A percentile compares a stretch with the other conserved stretches of the same genome.
Conservation (phyloP, 257 asterid genomes). For the Petrea volubilis region DNA sequence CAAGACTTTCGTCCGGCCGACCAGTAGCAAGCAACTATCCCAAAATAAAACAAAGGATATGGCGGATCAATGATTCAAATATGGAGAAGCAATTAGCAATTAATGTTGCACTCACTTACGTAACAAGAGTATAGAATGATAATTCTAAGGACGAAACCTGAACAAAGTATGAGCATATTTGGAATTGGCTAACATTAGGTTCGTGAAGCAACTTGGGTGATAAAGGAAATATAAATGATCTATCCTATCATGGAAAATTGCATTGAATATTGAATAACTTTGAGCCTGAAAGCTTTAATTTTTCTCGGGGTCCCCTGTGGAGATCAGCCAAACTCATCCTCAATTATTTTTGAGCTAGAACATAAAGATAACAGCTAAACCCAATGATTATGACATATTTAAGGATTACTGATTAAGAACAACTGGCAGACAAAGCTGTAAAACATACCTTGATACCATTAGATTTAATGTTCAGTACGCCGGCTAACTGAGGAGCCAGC, state of each 20-base stretch:
- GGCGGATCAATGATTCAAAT: not conserved
- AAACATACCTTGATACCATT: constrained; percentile 78
- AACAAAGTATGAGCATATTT: not conserved
- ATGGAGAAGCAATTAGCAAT: constrained; percentile 21
- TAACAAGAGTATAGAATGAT: not conserved
- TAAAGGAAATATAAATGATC: not conserved
- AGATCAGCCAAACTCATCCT: constrained; percentile 1
- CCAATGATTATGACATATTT: constrained; percentile 19
- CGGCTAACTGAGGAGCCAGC: constrained; percentile 99
- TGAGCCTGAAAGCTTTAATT: constrained; percentile 1
- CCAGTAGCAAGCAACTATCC: constrained; percentile 94
- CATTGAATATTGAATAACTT: constrained; percentile 13
- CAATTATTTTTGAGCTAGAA: constrained; percentile 20
- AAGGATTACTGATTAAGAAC: constrained; percentile 19
- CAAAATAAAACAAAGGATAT: constrained; percentile 25
- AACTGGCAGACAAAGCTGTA: constrained; percentile 21
- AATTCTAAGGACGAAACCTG: not conserved
- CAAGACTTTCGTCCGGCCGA: constrained; percentile 95
- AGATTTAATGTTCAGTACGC: constrained; percentile 69
- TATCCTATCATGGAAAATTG: not conserved
- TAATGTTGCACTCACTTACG: not conserved
- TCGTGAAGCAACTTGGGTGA: constrained; percentile 15
- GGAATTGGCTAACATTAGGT: constrained; percentile 1
- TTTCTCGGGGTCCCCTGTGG: not conserved
- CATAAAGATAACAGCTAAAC: not conserved